Conservation (phyloP, 768 basidiomycete species). For the Leucosporidium yakuticum region DNA sequence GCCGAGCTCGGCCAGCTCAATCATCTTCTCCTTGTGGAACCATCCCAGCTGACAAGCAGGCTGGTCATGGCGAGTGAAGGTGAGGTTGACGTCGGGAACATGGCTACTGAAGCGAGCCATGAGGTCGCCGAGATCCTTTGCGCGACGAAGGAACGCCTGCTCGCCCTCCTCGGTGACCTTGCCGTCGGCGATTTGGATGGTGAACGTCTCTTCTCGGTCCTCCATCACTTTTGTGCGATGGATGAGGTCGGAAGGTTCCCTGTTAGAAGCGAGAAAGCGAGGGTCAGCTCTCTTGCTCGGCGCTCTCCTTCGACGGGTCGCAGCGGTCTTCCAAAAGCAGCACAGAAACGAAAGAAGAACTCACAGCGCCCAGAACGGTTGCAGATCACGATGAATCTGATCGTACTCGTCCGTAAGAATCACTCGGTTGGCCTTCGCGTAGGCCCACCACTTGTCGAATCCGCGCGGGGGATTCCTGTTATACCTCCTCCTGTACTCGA, state of each 20-base stretch:
- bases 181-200: conserved; percentile 33
- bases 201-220: conserved; percentile 39
- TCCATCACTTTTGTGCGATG: conserved; percentile 38
- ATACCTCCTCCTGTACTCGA: conserved; percentile 75
- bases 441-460: conserved; percentile 80
- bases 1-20: conserved; percentile 34
- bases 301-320: conserved; percentile 1
- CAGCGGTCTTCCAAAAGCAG: background rate
- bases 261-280: conserved; percentile 9
- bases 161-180: conserved; percentile 27
- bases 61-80: conserved; percentile 40
- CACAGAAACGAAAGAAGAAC: conserved; percentile 26
- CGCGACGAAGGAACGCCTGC: conserved; percentile 33
- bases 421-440: conserved; percentile 64
- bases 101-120: conserved; percentile 29
- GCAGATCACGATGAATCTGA: conserved; percentile 25
- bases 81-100: conserved; percentile 37
- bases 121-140: conserved; percentile 37
- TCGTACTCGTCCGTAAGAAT: conserved; percentile 81
- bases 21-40: conserved; percentile 35
- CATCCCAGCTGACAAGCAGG: conserved; percentile 37
- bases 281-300: background rate
- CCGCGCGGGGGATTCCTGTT: conserved; percentile 74
- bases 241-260: conserved; percentile 34
- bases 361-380: conserved; percentile 57